A percentile compares a stretch with the other conserved stretches of the same genome.
Conservation (phyloP, 306 rosid genomes). For the Lupinus albus region DNA sequence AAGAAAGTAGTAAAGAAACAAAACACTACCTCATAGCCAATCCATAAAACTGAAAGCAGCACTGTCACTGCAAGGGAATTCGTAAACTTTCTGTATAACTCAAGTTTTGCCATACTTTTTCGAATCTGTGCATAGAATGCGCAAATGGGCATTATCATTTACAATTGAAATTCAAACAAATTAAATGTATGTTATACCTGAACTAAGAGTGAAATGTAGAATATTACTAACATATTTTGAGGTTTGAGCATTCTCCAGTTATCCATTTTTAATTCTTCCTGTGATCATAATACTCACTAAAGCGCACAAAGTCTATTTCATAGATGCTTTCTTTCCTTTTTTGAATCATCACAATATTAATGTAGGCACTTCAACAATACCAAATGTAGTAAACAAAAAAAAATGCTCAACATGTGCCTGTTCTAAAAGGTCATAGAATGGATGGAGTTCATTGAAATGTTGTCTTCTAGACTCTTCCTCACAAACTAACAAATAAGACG, state of each 20-base stretch:
- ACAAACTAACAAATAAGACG: constrained; percentile 9
- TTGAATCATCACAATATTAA: constrained; percentile 19
- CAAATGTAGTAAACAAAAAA: constrained; percentile 6
- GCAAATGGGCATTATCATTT: constrained; percentile 33
- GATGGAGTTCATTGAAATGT: constrained; percentile 7
- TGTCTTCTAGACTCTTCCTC: not conserved
- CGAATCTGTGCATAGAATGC: constrained; percentile 51
- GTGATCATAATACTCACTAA: not conserved
- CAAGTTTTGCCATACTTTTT: constrained; percentile 68
- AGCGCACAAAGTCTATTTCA: constrained; percentile 15
- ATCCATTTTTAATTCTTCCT: constrained; percentile 15
- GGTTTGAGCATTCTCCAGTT: constrained; percentile 18
- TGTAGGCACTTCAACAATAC: not conserved
- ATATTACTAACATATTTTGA: not conserved
- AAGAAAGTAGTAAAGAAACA: constrained; percentile 1
- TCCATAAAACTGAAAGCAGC: constrained; percentile 72
- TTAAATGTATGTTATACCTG: constrained; percentile 15
- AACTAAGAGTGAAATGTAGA: constrained; percentile 22
- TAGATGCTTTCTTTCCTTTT: not conserved
- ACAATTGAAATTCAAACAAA: constrained; percentile 5
- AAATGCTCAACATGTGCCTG: constrained; percentile 18
- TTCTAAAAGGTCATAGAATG: constrained; percentile 6
- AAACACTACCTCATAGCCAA: constrained; percentile 69
- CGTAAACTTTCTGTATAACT: constrained; percentile 78
- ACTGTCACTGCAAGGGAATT: constrained; percentile 77